Evolutionary conservation across 805 yeast genomes (phyloP).

Genomic region (Wickerhamiella musiphila): DNA sequence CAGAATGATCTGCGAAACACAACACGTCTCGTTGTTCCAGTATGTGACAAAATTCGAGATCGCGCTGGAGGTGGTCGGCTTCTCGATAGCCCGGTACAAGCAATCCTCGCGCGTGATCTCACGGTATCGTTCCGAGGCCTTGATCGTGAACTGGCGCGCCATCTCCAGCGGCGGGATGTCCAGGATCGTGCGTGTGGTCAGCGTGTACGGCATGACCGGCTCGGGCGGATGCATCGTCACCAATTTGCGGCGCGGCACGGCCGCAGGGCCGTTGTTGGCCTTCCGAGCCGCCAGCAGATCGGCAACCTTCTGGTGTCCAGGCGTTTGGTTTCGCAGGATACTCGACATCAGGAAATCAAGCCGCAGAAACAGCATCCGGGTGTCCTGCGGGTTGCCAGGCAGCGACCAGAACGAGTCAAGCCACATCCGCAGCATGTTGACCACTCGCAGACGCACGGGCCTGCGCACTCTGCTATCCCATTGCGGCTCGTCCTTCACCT

Average conservation of each 20-base stretch:
- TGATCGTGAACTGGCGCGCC: slow-evolving; percentile 72
- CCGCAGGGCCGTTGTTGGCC: slow-evolving; percentile 6
- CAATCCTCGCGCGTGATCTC: slow-evolving; percentile 57
- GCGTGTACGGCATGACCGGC: slow-evolving; percentile 8
- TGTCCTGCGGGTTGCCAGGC: slow-evolving; percentile 10
- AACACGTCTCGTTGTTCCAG: slow-evolving; percentile 70
- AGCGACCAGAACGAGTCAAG: slow-evolving; percentile 57
- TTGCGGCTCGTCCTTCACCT: slow-evolving; percentile 50
- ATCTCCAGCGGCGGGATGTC: slow-evolving; percentile 34
- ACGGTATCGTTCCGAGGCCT: slow-evolving; percentile 54
- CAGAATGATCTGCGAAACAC: slow-evolving; percentile 61
- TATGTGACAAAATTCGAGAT: slow-evolving; percentile 17
- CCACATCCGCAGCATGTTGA: slow-evolving; percentile 47
- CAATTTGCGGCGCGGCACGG: slow-evolving; percentile 5
- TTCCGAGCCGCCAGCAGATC: slow-evolving; percentile 25
- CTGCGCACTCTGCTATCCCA: slow-evolving; percentile 60
- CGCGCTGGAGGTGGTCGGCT: slow-evolving; percentile 4
- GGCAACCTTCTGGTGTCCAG: slow-evolving; percentile 28
- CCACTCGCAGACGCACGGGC: slow-evolving; percentile 48
- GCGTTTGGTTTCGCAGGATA: slow-evolving; percentile 26
- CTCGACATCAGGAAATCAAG: slow-evolving; percentile 27
- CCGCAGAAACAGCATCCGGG: slow-evolving; percentile 18
- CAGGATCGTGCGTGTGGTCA: not conserved
- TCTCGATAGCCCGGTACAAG: slow-evolving; percentile 31
- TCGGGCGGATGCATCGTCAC: slow-evolving; percentile 1